Percentiles rank a stretch among this genome's conserved stretches.
Conservation (phyloP, 345 rosid genomes). For the Gossypium raimondii region DNA sequence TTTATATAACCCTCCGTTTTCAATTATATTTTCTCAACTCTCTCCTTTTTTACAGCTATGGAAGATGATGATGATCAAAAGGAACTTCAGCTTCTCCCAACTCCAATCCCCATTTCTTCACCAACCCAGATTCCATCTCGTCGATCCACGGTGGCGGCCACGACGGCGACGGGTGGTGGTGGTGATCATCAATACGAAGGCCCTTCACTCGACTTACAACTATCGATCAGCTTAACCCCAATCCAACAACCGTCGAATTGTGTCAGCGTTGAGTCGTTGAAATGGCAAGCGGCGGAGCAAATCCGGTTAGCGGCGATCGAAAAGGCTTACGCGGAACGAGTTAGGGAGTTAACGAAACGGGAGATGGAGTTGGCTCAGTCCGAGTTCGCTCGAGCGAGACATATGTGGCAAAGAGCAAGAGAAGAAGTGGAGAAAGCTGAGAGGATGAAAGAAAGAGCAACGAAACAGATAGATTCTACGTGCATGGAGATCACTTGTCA, state of each 20-base stretch:
- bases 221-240: slow-evolving; percentile 75
- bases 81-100: slow-evolving; percentile 82
- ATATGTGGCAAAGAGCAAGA: slow-evolving; percentile 83
- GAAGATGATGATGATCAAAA: slow-evolving; percentile 57
- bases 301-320: slow-evolving; percentile 75
- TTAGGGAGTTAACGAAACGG: slow-evolving; percentile 80
- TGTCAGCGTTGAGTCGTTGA: slow-evolving; percentile 54
- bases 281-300: slow-evolving; percentile 95
- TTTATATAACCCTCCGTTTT: slow-evolving; percentile 32
- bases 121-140: slow-evolving; percentile 23
- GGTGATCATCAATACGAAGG: slow-evolving; percentile 21
- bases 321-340: slow-evolving; percentile 90
- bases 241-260: slow-evolving; percentile 31
- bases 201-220: slow-evolving; percentile 78
- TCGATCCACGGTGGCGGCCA: slow-evolving; percentile 21
- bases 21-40: background rate
- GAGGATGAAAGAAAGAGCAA: slow-evolving; percentile 72
- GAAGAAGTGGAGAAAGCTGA: slow-evolving; percentile 83
- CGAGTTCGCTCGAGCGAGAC: slow-evolving; percentile 78
- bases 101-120: slow-evolving; percentile 39
- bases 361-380: slow-evolving; percentile 96
- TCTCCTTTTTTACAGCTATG: slow-evolving; percentile 21
- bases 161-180: slow-evolving; percentile 18
- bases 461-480: slow-evolving; percentile 57
- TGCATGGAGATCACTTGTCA: slow-evolving; percentile 98